These are phyloP conservation scores for Symbiotaphrina buchneri DNA, from an alignment of 495 filamentous ascomycete species.

Conservation along the genomic window DNA sequence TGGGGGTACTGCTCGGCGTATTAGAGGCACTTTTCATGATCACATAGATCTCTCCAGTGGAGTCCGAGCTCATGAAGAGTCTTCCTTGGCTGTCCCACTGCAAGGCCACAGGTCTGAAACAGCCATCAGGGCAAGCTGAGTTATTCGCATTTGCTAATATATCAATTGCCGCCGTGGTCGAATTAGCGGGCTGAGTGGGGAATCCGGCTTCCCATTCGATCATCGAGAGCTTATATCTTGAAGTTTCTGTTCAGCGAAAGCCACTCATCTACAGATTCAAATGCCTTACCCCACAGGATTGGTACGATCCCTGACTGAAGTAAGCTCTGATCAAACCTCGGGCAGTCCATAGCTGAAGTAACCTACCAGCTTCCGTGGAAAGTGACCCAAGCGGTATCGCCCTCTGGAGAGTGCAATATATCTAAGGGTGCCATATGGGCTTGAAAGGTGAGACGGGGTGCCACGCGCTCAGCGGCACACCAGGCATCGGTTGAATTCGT, in stretches of 20 bases:
- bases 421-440: slow-evolving; percentile 40
- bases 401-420: slow-evolving; percentile 25
- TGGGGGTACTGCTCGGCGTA: slow-evolving; percentile 3
- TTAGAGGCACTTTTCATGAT: slow-evolving; percentile 12
- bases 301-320: too few relatives aligned
- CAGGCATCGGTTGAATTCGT: slow-evolving; percentile 21
- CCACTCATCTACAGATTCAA: too few relatives aligned
- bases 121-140: slow-evolving; percentile 19
- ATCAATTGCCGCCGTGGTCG: slow-evolving; percentile 18
- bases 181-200: slow-evolving; percentile 19
- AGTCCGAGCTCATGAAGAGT: slow-evolving; percentile 31
- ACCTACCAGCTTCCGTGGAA: slow-evolving; percentile 32
- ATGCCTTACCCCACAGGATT: too few relatives aligned
- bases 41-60: slow-evolving; percentile 34
- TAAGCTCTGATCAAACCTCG: too few relatives aligned
- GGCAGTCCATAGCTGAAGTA: too few relatives aligned
- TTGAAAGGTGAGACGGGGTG: slow-evolving; percentile 29
- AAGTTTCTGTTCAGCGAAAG: too few relatives aligned
- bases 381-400: slow-evolving; percentile 19
- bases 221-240: slow-evolving; percentile 30
- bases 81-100: slow-evolving; percentile 22
- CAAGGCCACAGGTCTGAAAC: slow-evolving; percentile 32
- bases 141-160: slow-evolving; percentile 25
- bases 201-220: slow-evolving; percentile 19
- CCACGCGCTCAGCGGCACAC: slow-evolving; percentile 16